A percentile compares a stretch with the other conserved stretches of the same genome.
Conservation (phyloP, 2,329 filamentous ascomycete genomes). For the Ramularia endophylla region DNA sequence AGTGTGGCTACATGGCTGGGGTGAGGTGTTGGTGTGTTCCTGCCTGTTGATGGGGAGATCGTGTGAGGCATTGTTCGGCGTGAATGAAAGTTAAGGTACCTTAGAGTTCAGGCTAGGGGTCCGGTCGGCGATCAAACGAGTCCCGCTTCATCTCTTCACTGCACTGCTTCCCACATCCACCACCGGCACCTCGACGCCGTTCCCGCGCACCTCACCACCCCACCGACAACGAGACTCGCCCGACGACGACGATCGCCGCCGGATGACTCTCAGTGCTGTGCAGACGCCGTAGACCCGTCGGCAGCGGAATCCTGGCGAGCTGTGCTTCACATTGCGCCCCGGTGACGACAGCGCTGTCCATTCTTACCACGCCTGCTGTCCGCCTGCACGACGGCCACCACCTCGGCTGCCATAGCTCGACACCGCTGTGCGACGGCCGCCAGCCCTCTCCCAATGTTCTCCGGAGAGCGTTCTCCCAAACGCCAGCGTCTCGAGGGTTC, state of each 20-base stretch:
- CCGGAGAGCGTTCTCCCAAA: constrained; percentile 31
- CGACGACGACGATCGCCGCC: background rate
- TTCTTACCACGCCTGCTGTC: background rate
- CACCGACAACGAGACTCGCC: background rate
- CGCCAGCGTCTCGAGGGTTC: constrained; percentile 31
- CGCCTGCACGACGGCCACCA: no score
- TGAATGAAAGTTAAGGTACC: no score
- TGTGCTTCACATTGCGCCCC: background rate
- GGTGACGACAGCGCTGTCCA: background rate
- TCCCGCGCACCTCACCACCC: background rate
- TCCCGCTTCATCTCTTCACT: no score
- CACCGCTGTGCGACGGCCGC: constrained; percentile 3
- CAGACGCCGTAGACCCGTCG: constrained; percentile 1
- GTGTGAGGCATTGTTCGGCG: no score
- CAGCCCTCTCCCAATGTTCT: constrained; percentile 23
- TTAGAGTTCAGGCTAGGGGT: no score
- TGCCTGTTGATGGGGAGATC: no score
- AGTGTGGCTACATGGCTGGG: background rate
- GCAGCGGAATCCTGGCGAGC: constrained; percentile 1
- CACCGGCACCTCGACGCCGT: background rate
- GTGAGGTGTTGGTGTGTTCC: background rate
- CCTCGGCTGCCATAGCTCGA: no score
- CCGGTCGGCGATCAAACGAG: no score
- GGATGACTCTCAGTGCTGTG: constrained; percentile 1
- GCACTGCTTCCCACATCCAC: no score